phyloP scores from a whole-genome alignment of 805 yeast species.

The Candida broadrunensis region DNA sequence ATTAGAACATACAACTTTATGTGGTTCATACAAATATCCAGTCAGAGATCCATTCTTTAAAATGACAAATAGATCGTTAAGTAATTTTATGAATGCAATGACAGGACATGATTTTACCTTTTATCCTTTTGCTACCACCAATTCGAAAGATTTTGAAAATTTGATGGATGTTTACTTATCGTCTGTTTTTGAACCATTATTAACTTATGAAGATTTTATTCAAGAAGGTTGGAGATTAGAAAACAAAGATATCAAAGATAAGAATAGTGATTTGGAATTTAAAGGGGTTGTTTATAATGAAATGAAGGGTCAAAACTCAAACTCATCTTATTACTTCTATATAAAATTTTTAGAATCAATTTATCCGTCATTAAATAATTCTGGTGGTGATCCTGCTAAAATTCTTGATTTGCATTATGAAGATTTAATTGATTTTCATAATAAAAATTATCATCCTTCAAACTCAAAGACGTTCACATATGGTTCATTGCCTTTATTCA shows the following conservation, averaged over 20 bases:
- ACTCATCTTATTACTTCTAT: constrained; percentile 81
- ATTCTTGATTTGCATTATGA: constrained; percentile 75
- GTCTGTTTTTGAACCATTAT: constrained; percentile 77
- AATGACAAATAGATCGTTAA: constrained; percentile 90
- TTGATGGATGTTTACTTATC: constrained; percentile 86
- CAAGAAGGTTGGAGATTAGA: constrained; percentile 99
- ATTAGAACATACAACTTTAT: constrained; percentile 90
- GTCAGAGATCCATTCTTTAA: constrained; percentile 97
- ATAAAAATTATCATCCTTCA: constrained; percentile 79
- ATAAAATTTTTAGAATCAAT: constrained; percentile 78
- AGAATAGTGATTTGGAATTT: constrained; percentile 59
- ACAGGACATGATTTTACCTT: constrained; percentile 96
- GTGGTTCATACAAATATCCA: constrained; percentile 90
- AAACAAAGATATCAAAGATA: constrained; percentile 58
- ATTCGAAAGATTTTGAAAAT: constrained; percentile 73
- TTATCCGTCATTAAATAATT: constrained; percentile 80
- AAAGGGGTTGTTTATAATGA: constrained; percentile 98
- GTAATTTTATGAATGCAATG: constrained; percentile 98
- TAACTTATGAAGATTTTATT: constrained; percentile 74
- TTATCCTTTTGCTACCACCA: constrained; percentile 95
- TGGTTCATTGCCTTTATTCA: constrained; percentile 67
- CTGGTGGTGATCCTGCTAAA: constrained; percentile 89
- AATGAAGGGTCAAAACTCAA: constrained; percentile 96
- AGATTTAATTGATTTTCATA: constrained; percentile 77
- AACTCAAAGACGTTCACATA: constrained; percentile 85